Percentiles rank a stretch among this genome's conserved stretches.
phyloP scores from a whole-genome alignment of 176 grass and related monocot genomes.

The Bromus sterilis region DNA sequence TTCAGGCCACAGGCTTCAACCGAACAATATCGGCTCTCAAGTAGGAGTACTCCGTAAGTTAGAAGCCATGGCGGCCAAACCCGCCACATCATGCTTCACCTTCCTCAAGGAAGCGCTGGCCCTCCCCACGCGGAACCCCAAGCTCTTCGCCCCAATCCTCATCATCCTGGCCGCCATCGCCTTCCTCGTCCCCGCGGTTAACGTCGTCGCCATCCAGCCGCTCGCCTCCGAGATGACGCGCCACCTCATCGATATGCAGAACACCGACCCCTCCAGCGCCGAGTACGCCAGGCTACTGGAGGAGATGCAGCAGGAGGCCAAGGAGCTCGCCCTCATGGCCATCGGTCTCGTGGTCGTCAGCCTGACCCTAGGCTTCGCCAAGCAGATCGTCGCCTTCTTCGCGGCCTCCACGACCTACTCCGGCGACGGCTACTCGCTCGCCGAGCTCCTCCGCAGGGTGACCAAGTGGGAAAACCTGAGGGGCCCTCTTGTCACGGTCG shows the following conservation, averaged over 20 bases:
- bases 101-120: constrained; percentile 21
- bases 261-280: neutral
- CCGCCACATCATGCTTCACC: neutral
- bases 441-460: neutral
- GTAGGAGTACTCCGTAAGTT: no score
- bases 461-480: neutral
- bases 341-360: neutral
- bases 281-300: neutral
- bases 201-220: neutral
- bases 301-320: neutral
- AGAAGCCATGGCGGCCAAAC: constrained; percentile 19
- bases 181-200: neutral
- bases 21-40: no score
- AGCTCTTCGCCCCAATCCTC: constrained; percentile 20
- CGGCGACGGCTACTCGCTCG: neutral
- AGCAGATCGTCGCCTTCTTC: no score
- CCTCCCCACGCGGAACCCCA: constrained; percentile 10
- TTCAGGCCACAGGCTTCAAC: no score
- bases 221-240: neutral
- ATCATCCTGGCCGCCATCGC: neutral
- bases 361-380: neutral
- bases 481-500: constrained; percentile 16
- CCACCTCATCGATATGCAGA: neutral
- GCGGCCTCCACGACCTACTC: constrained; percentile 19
- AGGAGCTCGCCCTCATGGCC: neutral